phyloP scores from a whole-genome alignment of 768 basidiomycete genomes.

The Pulveroboletus ravenelii region DNA sequence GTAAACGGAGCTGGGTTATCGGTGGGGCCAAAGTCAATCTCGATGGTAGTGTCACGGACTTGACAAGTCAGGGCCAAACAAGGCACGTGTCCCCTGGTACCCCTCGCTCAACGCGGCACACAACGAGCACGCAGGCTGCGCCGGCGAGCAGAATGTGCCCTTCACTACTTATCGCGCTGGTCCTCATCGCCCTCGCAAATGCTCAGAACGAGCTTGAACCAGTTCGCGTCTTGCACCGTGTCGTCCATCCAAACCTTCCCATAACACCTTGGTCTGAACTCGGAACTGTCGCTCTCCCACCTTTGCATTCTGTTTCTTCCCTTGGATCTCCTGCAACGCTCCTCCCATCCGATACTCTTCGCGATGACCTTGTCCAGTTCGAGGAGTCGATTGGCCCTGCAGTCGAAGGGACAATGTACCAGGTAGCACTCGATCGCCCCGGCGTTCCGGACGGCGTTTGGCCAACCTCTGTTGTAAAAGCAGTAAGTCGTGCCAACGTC shows the following conservation, averaged over 20 bases:
- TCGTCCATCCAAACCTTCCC: conserved; percentile 31
- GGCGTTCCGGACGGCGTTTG: conserved; percentile 35
- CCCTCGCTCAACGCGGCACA: conserved; percentile 2
- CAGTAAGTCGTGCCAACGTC: conserved; percentile 52
- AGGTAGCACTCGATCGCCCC: conserved; percentile 59
- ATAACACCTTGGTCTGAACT: conserved; percentile 22
- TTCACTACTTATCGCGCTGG: conserved; percentile 5
- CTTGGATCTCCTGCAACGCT: conserved; percentile 32
- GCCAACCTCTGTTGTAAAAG: conserved; percentile 35
- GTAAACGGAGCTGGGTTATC: not conserved
- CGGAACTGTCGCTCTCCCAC: conserved; percentile 23
- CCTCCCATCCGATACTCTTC: conserved; percentile 38
- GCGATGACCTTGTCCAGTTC: conserved; percentile 45
- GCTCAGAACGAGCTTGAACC: conserved; percentile 10
- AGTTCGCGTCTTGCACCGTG: conserved; percentile 26
- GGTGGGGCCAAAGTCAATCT: not conserved
- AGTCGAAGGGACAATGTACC: conserved; percentile 52
- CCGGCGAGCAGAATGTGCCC: conserved; percentile 7
- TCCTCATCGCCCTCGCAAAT: conserved; percentile 9
- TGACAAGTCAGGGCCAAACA: too few species aligned
- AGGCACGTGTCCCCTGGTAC: conserved; percentile 20
- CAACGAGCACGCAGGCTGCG: not conserved
- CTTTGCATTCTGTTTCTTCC: conserved; percentile 32
- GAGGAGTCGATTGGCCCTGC: conserved; percentile 36
- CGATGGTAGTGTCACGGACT: too few species aligned